A percentile compares a stretch with the other conserved stretches of the same genome.
Conservation (phyloP, 148 eudicot species). For the Fagopyrum homotropicum region DNA sequence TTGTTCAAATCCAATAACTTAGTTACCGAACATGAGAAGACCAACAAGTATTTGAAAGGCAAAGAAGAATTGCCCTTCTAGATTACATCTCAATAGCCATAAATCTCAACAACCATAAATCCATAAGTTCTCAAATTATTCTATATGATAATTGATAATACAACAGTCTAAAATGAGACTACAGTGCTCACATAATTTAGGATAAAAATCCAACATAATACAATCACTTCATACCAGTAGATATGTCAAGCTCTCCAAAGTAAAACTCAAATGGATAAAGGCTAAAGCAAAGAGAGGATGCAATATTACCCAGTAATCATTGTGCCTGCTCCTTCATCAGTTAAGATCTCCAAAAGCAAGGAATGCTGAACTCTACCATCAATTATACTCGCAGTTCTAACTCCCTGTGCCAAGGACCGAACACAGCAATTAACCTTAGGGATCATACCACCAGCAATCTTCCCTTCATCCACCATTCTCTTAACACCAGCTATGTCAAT, state of each 20-base stretch:
- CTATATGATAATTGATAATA: neutral
- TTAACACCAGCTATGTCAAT: slow-evolving; percentile 68
- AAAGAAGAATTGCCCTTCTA: neutral
- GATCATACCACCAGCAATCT: slow-evolving; percentile 83
- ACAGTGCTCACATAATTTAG: neutral
- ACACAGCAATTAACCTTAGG: slow-evolving; percentile 83
- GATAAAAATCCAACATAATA: neutral
- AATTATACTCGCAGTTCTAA: slow-evolving; percentile 68
- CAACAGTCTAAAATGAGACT: neutral
- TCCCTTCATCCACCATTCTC: slow-evolving; percentile 64
- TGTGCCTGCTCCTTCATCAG: no score
- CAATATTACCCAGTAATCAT: no score
- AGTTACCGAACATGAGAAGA: neutral
- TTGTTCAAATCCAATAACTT: neutral
- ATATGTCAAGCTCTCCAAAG: neutral
- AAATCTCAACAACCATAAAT: no score
- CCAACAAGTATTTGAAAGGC: neutral
- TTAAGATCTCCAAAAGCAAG: slow-evolving; percentile 20
- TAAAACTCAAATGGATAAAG: no score
- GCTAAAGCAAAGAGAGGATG: no score
- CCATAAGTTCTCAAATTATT: no score
- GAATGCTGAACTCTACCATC: slow-evolving; percentile 73
- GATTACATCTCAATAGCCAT: neutral
- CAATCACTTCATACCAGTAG: neutral
- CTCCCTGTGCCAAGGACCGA: slow-evolving; percentile 73